Conservation (phyloP, 305 asterid species). For the Fraxinus xanthoxyloides region DNA sequence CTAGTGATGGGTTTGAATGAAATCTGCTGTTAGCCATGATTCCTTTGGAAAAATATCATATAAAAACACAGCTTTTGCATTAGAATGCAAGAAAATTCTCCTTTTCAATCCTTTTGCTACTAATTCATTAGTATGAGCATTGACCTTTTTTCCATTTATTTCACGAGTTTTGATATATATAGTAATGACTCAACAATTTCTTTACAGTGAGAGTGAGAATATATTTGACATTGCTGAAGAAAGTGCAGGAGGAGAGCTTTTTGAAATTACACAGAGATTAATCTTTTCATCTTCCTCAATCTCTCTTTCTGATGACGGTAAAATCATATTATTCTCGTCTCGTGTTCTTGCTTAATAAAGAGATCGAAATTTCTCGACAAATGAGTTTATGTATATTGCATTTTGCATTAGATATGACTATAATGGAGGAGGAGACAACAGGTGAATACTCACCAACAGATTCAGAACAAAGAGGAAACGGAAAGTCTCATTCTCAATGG, state of each 20-base stretch:
- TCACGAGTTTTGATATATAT: no score
- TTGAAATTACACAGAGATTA: slow-evolving; percentile 51
- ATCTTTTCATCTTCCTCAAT: slow-evolving; percentile 70
- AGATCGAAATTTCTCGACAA: neutral
- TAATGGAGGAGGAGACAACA: slow-evolving; percentile 12
- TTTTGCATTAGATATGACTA: slow-evolving; percentile 14
- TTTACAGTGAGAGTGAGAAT: slow-evolving; percentile 46
- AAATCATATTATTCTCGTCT: neutral
- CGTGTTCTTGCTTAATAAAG: neutral
- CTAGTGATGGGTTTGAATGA: no score
- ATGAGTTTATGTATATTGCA: neutral
- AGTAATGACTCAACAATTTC: neutral
- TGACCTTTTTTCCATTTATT: no score
- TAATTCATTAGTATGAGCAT: no score
- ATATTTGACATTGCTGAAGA: slow-evolving; percentile 39
- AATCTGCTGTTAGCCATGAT: no score
- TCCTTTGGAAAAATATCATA: no score
- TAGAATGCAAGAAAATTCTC: no score
- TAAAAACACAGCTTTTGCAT: no score
- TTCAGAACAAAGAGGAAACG: slow-evolving; percentile 16
- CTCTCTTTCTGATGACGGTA: slow-evolving; percentile 71
- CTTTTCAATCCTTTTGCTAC: no score
- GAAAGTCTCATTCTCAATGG: slow-evolving; percentile 37
- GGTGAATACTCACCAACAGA: slow-evolving; percentile 24
- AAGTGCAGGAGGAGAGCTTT: slow-evolving; percentile 46